Conservation (phyloP, 305 asterid genomes). For the Petunia hybrid region DNA sequence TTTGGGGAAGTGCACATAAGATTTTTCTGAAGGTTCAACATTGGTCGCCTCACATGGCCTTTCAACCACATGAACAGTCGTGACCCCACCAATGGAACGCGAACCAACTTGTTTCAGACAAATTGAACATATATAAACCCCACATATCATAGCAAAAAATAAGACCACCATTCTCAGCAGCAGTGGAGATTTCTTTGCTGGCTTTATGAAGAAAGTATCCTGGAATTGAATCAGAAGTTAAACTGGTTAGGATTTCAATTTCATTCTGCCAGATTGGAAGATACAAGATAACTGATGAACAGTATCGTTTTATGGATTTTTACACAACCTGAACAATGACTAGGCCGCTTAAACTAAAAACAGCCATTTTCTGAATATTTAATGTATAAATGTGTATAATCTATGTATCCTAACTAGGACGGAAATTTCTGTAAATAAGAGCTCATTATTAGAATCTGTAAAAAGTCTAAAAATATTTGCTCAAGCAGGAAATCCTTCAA, state of each 20-base stretch:
- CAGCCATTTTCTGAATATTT: too few relatives aligned
- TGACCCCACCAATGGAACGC: constrained; percentile 39
- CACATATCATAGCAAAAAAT: constrained; percentile 74
- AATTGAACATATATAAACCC: constrained; percentile 74
- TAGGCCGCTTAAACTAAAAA: too few relatives aligned
- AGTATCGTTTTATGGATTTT: neutral
- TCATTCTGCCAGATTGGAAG: neutral
- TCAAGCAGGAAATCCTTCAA: neutral
- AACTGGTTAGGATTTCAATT: neutral
- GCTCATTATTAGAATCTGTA: neutral
- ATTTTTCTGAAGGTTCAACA: constrained; percentile 69
- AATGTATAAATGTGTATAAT: too few relatives aligned
- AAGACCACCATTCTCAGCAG: constrained; percentile 73
- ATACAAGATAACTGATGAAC: neutral
- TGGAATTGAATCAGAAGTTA: constrained; percentile 46
- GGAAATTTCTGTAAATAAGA: neutral
- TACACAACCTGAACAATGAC: too few relatives aligned
- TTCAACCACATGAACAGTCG: constrained; percentile 51
- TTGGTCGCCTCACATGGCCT: constrained; percentile 60
- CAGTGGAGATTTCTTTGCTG: constrained; percentile 70
- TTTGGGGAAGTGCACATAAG: constrained; percentile 73
- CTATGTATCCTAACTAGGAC: too few relatives aligned
- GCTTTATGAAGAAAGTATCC: constrained; percentile 61
- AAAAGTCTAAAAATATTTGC: neutral
- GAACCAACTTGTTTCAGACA: constrained; percentile 72